Base-by-base conservation (phyloP, 2,329 filamentous ascomycete species). In the Colletotrichum navitas region DNA sequence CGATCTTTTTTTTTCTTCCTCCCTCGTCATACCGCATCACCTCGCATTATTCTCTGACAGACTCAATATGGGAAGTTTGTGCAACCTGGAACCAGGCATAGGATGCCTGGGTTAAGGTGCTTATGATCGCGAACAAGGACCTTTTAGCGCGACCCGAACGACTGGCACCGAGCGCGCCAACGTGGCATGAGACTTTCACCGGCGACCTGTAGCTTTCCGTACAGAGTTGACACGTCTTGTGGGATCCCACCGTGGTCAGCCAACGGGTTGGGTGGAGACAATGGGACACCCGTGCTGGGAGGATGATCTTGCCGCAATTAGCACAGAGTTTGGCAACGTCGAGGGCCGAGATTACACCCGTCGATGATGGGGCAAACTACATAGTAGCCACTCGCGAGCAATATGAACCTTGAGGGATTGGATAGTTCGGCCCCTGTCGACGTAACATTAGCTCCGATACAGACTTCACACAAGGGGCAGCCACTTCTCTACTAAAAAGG, bases 131-230 rank as follows among this genome's bases (percentile, higher is more conserved):
- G n/a, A 34, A 26, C 11, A 51, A 51, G 34, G 8, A 36, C 43
- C 11, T n/a, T n/a, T 29, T 39, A 68, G 64, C 58, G 64, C 58
- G 51, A 68, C 52, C 64, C 68, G 61, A 59, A 68, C 43, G 68
- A 71, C 41, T 71, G 68, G 68, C 56, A 68, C 34, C 63, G 56
- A 41, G 43, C 5, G 43, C 61, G 64, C 68, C 68, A 71, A 58
- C 63, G 64, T 34, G 58, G 52, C 51, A 49, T 47, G 12, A 56
- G 11, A 41, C 26, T 21, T 24, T 45, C n/a, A 18, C 7, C 32
- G 6, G 18, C 21, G 39, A 7, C 32, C 47, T 41, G 45, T 32
- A n/a, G n/a, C 18, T 34, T 47, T n/a, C 45, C 34, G 16, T 29
- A 29, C 39, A 62, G 56, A 7, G 21, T 36, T 24, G 29, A 18